A percentile compares a stretch with the other conserved stretches of the same genome.
These are phyloP conservation scores for Russula griseocarnosa DNA, from an alignment of 768 basidiomycete species.

Conservation along the genomic window DNA sequence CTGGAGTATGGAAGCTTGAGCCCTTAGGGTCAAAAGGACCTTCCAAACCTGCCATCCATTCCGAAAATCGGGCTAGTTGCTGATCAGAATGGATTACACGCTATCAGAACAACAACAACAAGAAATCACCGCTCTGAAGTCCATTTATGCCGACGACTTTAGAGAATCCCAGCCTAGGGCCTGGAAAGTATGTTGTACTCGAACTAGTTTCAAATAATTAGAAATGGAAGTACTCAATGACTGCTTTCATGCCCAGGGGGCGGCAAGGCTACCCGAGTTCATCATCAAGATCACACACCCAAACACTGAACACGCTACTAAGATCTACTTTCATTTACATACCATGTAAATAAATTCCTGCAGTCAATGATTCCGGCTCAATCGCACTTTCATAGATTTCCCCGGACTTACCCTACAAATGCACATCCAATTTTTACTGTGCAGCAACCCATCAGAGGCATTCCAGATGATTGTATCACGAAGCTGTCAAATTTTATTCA, in stretches of 20 bases:
- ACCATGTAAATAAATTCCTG: conserved; percentile 52
- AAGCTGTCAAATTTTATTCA: conserved; percentile 59
- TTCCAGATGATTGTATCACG: conserved; percentile 53
- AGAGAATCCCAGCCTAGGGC: conserved; percentile 68
- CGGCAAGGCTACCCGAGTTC: conserved; percentile 68
- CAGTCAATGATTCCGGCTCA: conserved; percentile 9
- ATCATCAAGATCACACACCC: conserved; percentile 68
- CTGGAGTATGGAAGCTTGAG: conserved; percentile 65
- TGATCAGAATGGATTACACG: conserved; percentile 57
- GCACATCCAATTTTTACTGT: conserved; percentile 66
- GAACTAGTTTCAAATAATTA: neutral
- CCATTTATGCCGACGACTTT: conserved; percentile 79
- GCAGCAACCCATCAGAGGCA: conserved; percentile 59
- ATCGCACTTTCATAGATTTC: conserved; percentile 47
- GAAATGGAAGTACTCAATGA: conserved; percentile 14
- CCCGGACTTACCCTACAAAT: conserved; percentile 76
- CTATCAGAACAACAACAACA: conserved; percentile 58
- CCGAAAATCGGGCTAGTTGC: conserved; percentile 18
- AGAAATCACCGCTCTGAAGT: conserved; percentile 75
- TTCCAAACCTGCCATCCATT: conserved; percentile 43
- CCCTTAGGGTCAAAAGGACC: conserved; percentile 64
- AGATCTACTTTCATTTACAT: conserved; percentile 62
- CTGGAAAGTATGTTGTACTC: conserved; percentile 61
- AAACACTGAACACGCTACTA: conserved; percentile 49
- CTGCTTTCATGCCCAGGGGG: conserved; percentile 45